These are phyloP conservation scores for Dendrobium catenatum DNA, from an alignment of 106 monocot species.

Conservation along the genomic window DNA sequence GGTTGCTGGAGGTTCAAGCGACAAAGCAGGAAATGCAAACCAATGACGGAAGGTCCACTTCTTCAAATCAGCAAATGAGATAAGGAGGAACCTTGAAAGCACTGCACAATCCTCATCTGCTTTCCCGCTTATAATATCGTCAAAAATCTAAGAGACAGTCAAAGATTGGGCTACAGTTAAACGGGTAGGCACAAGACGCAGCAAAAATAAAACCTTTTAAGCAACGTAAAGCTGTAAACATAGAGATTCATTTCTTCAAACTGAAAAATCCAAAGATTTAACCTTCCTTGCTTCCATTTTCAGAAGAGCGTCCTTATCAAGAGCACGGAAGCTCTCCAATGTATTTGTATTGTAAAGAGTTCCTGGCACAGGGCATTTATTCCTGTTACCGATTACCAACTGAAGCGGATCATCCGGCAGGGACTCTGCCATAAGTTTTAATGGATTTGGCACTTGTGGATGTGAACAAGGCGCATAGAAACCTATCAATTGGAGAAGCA, in stretches of 20 bases:
- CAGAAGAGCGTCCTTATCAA: constrained; percentile 56
- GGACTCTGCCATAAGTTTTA: constrained; percentile 64
- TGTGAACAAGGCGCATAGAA: constrained; percentile 75
- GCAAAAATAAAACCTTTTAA: no score
- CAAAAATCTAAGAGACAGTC: constrained; percentile 50
- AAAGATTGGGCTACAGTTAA: background rate
- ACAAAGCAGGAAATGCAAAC: constrained; percentile 93
- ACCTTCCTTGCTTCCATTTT: constrained; percentile 71
- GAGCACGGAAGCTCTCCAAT: constrained; percentile 51
- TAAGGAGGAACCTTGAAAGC: constrained; percentile 78
- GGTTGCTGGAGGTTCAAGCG: constrained; percentile 72
- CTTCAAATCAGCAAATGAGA: constrained; percentile 92
- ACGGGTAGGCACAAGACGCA: no score
- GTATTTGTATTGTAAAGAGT: constrained; percentile 87
- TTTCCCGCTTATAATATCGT: constrained; percentile 67
- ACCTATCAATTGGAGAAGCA: constrained; percentile 26
- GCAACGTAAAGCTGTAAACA: no score
- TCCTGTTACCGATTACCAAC: constrained; percentile 40
- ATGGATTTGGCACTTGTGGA: constrained; percentile 37
- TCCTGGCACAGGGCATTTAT: constrained; percentile 82
- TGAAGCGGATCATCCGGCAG: constrained; percentile 29
- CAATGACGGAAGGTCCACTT: constrained; percentile 80
- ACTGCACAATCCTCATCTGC: constrained; percentile 62
- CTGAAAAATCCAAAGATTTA: background rate
- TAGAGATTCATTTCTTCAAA: no score